These are phyloP conservation scores for Hypoxylon sp. DNA, from an alignment of 2,329 filamentous ascomycete species.

Conservation along the genomic window DNA sequence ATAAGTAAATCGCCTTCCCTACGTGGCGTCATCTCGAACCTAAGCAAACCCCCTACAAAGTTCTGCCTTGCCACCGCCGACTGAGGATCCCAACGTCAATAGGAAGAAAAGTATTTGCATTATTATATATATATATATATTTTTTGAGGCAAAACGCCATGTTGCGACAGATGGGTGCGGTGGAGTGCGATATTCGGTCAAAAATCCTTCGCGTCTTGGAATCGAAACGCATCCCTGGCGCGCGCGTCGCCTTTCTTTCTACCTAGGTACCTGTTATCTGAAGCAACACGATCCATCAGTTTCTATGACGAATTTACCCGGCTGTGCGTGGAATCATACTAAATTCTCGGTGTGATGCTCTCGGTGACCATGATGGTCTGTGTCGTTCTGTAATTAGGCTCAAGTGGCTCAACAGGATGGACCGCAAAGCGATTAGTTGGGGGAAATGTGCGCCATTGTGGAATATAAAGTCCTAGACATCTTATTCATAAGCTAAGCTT, in stretches of 20 bases:
- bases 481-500: conserved; percentile 1
- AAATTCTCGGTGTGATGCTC: conserved; percentile 1
- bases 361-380: not conserved
- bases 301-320: not conserved
- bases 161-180: not conserved
- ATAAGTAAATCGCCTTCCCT: conserved; percentile 5
- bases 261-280: too few species aligned
- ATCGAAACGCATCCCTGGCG: not conserved
- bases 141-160: not conserved
- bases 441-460: not conserved
- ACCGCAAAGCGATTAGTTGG: not conserved
- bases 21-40: conserved; percentile 5
- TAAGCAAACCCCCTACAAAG: not conserved
- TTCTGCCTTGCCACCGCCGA: not conserved
- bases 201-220: not conserved
- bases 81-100: not conserved
- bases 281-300: not conserved
- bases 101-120: not conserved
- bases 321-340: not conserved
- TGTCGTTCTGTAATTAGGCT: not conserved
- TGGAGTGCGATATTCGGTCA: not conserved
- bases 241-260: not conserved
- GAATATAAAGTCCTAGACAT: conserved; percentile 13
- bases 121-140: too few species aligned
- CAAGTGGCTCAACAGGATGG: conserved; percentile 2